Percentiles rank a stretch among this genome's conserved stretches.
Evolutionary conservation across 257 asterid species (phyloP).

Genomic region (Verbena officinalis): DNA sequence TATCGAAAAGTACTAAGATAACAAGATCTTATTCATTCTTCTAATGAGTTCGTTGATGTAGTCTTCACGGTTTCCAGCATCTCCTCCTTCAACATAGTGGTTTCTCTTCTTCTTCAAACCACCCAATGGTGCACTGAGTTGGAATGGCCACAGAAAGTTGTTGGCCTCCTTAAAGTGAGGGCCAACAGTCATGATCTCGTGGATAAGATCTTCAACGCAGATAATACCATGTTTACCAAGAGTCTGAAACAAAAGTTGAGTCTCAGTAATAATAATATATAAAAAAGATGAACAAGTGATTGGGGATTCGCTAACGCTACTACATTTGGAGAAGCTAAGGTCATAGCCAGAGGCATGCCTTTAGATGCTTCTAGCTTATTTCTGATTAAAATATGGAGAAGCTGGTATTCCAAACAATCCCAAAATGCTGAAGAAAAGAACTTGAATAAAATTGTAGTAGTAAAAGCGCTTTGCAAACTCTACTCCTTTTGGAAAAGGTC

Average conservation of each 20-base stretch:
- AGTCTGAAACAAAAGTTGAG: constrained; percentile 26
- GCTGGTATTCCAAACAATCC: too few species aligned
- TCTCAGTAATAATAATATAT: not conserved
- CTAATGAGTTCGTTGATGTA: constrained; percentile 61
- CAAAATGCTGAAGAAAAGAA: too few species aligned
- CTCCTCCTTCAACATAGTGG: constrained; percentile 72
- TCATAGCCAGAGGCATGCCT: too few species aligned
- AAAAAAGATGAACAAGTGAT: too few species aligned
- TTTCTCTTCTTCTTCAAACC: constrained; percentile 68
- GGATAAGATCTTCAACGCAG: constrained; percentile 59
- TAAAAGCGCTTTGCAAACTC: too few species aligned
- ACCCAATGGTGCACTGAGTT: constrained; percentile 70
- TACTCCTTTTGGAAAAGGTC: too few species aligned
- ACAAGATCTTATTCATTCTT: constrained; percentile 56
- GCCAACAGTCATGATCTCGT: constrained; percentile 66
- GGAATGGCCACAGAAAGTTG: constrained; percentile 71
- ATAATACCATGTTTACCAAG: constrained; percentile 58
- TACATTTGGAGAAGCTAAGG: too few species aligned
- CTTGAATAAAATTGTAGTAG: too few species aligned
- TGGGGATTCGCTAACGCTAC: too few species aligned
- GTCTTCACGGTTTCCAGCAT: constrained; percentile 68
- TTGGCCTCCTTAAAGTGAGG: constrained; percentile 69
- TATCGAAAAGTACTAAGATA: constrained; percentile 6
- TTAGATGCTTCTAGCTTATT: too few species aligned
- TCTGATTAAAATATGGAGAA: too few species aligned